Base-by-base conservation (phyloP, 2,329 filamentous ascomycete species). In the Fusarium oxysporum region DNA sequence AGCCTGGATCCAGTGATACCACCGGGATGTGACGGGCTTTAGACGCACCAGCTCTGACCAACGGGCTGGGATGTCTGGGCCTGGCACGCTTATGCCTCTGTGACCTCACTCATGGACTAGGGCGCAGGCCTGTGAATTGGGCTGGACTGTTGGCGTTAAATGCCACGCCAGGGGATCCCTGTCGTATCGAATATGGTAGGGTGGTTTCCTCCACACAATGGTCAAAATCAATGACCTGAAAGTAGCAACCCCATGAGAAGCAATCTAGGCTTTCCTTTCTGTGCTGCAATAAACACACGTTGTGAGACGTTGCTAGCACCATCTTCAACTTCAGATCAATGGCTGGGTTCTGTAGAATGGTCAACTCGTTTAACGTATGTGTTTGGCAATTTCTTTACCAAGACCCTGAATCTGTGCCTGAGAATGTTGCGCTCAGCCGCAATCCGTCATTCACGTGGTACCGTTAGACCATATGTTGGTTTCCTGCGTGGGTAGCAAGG, bases 51-150 rank as follows among this genome's bases (percentile, higher is more conserved):
- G 35, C 50, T 61, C 56, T 59, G 44, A 50, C 76, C 69, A 78
- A 78, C 71, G 68, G 74, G 74, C 76, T 77, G 70, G 62, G 69
- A 75, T 74, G 43, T 70, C 69, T 71, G 74, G 51, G 58, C 59
- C 65, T 68, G 62, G 62, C 56, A 50, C 62, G 51, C 41, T 67
- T 57, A 56, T 41, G 65, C 62, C 66, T 65, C 50, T 28, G 63
- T 71, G 68, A 64, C 60, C 59, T 68, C 64, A 58, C 57, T 54
- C 56, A 41, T 62, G 45, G 59, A 55, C 48, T 55, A 50, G 30
- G 54, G 48, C 56, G 45, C 62, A 47, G 56, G 50, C n/a, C 30
- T 25, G 57, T 53, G 28, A 50, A 63, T 25, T 51, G 25, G 45
- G 35, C 62, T 55, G 23, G 33, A 6, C 16, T 25, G 65, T 64